phyloP scores from a whole-genome alignment of 768 basidiomycete species.

The Boletales sp. region DNA sequence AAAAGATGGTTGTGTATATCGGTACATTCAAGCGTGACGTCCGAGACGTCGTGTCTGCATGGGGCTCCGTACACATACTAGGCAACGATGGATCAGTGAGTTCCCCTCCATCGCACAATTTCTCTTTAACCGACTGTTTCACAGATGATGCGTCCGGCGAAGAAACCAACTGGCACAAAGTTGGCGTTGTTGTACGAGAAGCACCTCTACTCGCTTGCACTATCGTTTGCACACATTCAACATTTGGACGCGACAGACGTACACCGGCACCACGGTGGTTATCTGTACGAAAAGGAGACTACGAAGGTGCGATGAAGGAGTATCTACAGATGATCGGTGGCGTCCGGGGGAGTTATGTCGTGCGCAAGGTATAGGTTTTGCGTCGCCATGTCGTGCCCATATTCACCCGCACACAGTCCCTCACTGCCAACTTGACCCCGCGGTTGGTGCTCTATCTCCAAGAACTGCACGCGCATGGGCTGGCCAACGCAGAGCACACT shows the following conservation, averaged over 20 bases:
- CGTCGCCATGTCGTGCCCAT: background rate
- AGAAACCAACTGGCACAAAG: conserved; percentile 81
- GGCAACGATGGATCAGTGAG: conserved; percentile 75
- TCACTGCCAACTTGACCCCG: conserved; percentile 94
- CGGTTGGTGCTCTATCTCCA: conserved; percentile 95
- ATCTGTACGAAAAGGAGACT: conserved; percentile 86
- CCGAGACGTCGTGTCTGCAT: conserved; percentile 74
- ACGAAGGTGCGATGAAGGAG: conserved; percentile 90
- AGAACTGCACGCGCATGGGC: conserved; percentile 84
- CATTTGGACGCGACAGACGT: no score
- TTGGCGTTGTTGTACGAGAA: conserved; percentile 82
- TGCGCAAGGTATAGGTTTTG: conserved; percentile 72
- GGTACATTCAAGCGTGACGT: conserved; percentile 82
- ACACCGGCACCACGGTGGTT: conserved; percentile 85
- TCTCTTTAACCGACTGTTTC: background rate
- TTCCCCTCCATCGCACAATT: background rate
- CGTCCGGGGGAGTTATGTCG: conserved; percentile 92
- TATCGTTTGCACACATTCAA: conserved; percentile 81
- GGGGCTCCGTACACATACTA: conserved; percentile 77
- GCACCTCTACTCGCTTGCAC: conserved; percentile 73
- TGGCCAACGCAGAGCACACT: conserved; percentile 95
- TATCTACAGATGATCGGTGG: conserved; percentile 88
- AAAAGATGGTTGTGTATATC: conserved; percentile 84
- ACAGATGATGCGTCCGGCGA: conserved; percentile 64
- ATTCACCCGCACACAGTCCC: conserved; percentile 54